phyloP scores from a whole-genome alignment of 1,284 basidiomycete species.

The Cutaneotrichosporon sp. region DNA sequence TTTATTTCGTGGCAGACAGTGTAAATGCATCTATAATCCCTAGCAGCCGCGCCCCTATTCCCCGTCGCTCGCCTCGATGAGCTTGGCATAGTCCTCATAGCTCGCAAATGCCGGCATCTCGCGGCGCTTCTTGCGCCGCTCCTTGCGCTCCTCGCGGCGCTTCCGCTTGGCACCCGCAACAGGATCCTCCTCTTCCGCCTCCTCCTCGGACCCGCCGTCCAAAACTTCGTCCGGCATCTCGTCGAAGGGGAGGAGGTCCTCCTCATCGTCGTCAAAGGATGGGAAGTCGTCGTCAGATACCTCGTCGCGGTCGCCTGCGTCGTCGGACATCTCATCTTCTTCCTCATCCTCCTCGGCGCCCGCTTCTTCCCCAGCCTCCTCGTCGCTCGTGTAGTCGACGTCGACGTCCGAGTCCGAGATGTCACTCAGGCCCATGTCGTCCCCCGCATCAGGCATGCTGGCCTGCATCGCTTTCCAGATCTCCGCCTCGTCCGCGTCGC shows the following conservation, averaged over 20 bases:
- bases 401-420: slow-evolving; percentile 56
- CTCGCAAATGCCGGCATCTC: slow-evolving; percentile 85
- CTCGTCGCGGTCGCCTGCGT: slow-evolving; percentile 17
- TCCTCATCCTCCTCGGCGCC: slow-evolving; percentile 29
- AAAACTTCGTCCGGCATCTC: slow-evolving; percentile 49
- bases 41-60: neutral
- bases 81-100: slow-evolving; percentile 89
- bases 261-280: slow-evolving; percentile 47
- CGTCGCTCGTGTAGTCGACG: slow-evolving; percentile 51
- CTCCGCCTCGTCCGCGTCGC: slow-evolving; percentile 59
- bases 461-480: slow-evolving; percentile 90
- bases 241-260: slow-evolving; percentile 46
- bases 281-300: slow-evolving; percentile 24
- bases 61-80: slow-evolving; percentile 70
- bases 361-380: slow-evolving; percentile 53
- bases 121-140: slow-evolving; percentile 60
- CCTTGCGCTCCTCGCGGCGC: slow-evolving; percentile 54
- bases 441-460: slow-evolving; percentile 59
- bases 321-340: slow-evolving; percentile 29
- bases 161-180: slow-evolving; percentile 52
- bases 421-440: slow-evolving; percentile 60
- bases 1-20: neutral
- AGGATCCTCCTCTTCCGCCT: slow-evolving; percentile 52
- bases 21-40: slow-evolving; percentile 5
- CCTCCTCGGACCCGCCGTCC: slow-evolving; percentile 36